A percentile compares a stretch with the other conserved stretches of the same genome.
Conservation (phyloP, 2,329 filamentous ascomycete species). For the Alternaria alternata region DNA sequence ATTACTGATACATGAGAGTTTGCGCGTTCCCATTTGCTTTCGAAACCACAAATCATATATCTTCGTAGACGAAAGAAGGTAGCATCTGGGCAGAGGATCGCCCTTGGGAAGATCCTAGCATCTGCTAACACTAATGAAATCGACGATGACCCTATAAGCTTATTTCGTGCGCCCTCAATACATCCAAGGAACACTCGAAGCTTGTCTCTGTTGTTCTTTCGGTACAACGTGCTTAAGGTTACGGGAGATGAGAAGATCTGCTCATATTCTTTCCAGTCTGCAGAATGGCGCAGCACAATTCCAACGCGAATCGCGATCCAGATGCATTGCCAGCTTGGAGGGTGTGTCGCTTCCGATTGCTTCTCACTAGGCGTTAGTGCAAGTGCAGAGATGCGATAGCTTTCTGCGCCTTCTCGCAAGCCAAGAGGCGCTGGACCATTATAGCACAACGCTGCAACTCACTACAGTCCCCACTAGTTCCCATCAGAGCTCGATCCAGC, state of each 20-base stretch:
- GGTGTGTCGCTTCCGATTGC: neutral
- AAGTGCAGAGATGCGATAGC: neutral
- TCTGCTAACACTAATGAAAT: neutral
- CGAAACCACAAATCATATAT: neutral
- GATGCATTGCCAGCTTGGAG: neutral
- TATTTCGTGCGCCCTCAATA: neutral
- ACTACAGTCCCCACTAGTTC: slow-evolving; percentile 13
- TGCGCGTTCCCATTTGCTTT: neutral
- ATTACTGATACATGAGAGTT: neutral
- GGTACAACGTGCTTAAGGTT: neutral
- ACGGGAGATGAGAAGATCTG: neutral
- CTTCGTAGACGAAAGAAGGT: neutral
- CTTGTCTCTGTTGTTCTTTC: neutral
- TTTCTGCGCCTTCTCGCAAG: neutral
- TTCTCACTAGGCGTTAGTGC: neutral
- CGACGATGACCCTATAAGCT: neutral
- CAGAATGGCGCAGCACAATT: neutral
- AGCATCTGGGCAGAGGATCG: neutral
- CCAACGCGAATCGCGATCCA: neutral
- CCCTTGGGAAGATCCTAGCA: neutral
- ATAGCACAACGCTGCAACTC: neutral
- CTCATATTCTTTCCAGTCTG: neutral
- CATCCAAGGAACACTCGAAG: neutral
- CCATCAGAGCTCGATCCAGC: slow-evolving; percentile 6
- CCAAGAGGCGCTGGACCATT: neutral